A percentile compares a stretch with the other conserved stretches of the same genome.
These are phyloP conservation scores for Colletotrichum spaethianum DNA, from an alignment of 2,329 filamentous ascomycete species.

Conservation along the genomic window DNA sequence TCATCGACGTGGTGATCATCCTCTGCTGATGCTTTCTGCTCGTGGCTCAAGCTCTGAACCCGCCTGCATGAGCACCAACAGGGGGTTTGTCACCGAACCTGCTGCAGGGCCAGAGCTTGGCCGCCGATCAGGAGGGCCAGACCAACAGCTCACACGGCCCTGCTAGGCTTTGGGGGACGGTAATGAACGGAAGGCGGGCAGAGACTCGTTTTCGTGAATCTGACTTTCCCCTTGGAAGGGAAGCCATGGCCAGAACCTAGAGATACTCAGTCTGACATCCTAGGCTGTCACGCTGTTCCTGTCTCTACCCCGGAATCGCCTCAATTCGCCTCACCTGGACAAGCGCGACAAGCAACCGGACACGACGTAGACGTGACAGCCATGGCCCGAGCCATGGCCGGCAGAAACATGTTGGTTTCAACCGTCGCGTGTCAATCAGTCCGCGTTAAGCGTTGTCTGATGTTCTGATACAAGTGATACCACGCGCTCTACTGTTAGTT, in stretches of 20 bases:
- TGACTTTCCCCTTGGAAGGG: not conserved
- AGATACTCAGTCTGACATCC: not conserved
- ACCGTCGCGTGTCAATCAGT: conserved; percentile 23
- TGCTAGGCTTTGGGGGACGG: not conserved
- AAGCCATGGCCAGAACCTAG: not conserved
- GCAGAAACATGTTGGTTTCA: conserved; percentile 20
- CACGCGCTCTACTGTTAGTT: not conserved
- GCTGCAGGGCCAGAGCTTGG: conserved; percentile 22
- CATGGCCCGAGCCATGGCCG: conserved; percentile 19
- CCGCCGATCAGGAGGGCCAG: conserved; percentile 32
- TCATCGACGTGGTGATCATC: not conserved
- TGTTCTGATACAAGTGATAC: conserved; percentile 13
- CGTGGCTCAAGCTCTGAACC: not conserved
- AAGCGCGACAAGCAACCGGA: not conserved
- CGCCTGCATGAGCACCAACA: conserved; percentile 12
- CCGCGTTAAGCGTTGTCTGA: conserved; percentile 16
- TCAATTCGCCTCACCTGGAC: conserved; percentile 1
- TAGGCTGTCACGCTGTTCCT: not conserved
- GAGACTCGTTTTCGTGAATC: not conserved
- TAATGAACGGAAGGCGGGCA: too few species aligned
- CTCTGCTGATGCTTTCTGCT: not conserved
- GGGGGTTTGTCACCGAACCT: not conserved
- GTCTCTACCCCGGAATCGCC: conserved; percentile 3
- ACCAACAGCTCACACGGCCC: conserved; percentile 1
- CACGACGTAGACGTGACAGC: conserved; percentile 16